Base-by-base conservation (phyloP, 75 land plant species). In the Pinus taeda region DNA sequence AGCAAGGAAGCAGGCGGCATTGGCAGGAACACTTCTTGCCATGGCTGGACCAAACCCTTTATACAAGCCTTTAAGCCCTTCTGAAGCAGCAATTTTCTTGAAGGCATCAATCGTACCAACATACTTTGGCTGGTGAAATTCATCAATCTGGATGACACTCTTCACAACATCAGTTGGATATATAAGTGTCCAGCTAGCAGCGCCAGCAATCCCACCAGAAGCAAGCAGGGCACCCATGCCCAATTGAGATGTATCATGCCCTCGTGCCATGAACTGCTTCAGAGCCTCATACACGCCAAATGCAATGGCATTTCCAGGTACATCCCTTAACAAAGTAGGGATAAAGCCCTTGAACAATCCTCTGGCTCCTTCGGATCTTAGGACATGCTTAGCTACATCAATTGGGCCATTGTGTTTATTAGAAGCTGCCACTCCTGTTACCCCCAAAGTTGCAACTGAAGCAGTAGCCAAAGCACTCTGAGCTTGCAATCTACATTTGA, bases 81-180 rank as follows among this genome's bases (percentile, higher is more conserved):
- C 89, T 6, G 73, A 22, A 5, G 74, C 42, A 33, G 12, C 63
- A 9, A 87, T 87, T 67, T 92, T 87, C 66, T 61, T 49, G 72
- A 85, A 87, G 4, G 89, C 88, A 58, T 87, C 84, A n/a, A 87
- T 18, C n/a, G 84, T 79, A 45, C 89, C 88, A 21, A 42, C 33
- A 74, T 85, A 87, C 81, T 87, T 87, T 15, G 88, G 88, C 67
- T 85, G 86, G 14, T 58, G 70, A 62, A 74, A 57, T n/a, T 81
- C 83, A 56, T 87, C 89, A 20, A 87, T 67, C 78, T 87, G 89
- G 20, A 87, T 87, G 22, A 85, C 83, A 42, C 89, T 87, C 84
- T 87, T 87, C 76, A 87, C 75, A n/a, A 87, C 89, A 65, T 87
- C 89, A 15, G 89, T 33, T 0, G 88, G 88, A 77, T 86, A 86